Evolutionary conservation across 192 early-diverging fungal genomes (phyloP), one percentile per base, ranked within the genome.

Genomic region (Gryganskiella cystojenkinii): DNA sequence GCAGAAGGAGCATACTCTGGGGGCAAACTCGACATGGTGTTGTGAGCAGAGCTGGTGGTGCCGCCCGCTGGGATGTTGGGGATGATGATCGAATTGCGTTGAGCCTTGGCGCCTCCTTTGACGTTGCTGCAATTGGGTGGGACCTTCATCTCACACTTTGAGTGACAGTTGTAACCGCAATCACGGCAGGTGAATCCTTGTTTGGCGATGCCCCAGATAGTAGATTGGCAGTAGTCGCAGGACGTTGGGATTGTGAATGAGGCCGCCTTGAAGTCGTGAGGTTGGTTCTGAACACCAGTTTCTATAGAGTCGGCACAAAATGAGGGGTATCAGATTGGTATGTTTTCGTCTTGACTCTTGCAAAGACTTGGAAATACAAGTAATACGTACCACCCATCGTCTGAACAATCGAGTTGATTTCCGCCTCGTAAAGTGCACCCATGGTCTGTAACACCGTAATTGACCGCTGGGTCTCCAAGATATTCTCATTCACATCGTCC

Each of bases 81-180:
- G 3, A 61, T 56, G 2, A 49, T 62, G 22, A 69, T 52, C 22
- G 64, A 62, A 14, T 57, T 74, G 6, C 61, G 55, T 19, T 83
- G 84, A 3, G 79, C 71, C 2, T 81, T 80, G 25, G 85, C 82
- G n/a, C 81, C 79, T 13, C 86, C 87, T 51, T 83, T 86, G 5
- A 86, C 59, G 27, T 86, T 82, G 37, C 86, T 83, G 52, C 92
- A 94, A 46, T 80, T 87, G 1, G 89, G 89, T 10, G 90, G 81
- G 13, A 91, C 88, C 67, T 93, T 94, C 81, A 91, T 87, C 67
- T 94, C 93, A 64, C 93, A 94, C 71, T 91, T 93, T 9, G 90
- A 80, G 67, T 94, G 93, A 28, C 90, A 89, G 67, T 91, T 91
- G 60, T 90, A 92, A 3, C 88, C 89, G 71, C 93, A 90, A 19